Conservation (phyloP, 345 rosid species). For the Nephelium lappaceum region DNA sequence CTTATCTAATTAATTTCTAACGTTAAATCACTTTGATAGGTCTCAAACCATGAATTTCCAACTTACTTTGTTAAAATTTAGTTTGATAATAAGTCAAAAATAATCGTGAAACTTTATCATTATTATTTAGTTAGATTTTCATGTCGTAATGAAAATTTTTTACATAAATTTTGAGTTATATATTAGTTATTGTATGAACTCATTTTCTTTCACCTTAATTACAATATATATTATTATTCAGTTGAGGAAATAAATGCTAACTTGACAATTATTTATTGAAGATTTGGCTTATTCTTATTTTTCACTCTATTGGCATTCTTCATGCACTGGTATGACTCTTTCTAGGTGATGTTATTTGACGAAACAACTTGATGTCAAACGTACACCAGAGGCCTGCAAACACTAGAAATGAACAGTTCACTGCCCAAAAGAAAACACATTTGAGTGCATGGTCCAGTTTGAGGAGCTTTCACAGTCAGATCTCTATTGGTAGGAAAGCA, state of each 20-base stretch:
- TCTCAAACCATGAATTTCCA: too few species aligned
- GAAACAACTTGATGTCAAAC: background rate
- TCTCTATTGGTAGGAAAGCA: too few species aligned
- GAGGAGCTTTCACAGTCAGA: background rate
- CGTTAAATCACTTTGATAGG: background rate
- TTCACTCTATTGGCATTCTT: background rate
- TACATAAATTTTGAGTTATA: too few species aligned
- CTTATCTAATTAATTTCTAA: background rate
- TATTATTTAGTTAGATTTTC: too few species aligned
- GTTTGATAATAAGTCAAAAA: too few species aligned
- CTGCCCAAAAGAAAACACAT: too few species aligned
- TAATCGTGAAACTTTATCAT: background rate
- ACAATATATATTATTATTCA: too few species aligned
- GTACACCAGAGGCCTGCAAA: background rate
- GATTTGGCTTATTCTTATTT: background rate
- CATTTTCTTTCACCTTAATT: too few species aligned
- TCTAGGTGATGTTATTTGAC: constrained; percentile 15
- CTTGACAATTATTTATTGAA: background rate
- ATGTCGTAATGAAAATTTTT: too few species aligned
- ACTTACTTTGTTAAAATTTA: too few species aligned
- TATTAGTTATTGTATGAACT: too few species aligned
- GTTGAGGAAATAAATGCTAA: too few species aligned
- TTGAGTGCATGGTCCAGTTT: background rate
- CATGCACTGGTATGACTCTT: background rate
- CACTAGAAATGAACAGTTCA: background rate